Percentiles rank a stretch among this genome's conserved stretches.
phyloP scores from a whole-genome alignment of 768 basidiomycete species.

The Gautieria morchelliformis region DNA sequence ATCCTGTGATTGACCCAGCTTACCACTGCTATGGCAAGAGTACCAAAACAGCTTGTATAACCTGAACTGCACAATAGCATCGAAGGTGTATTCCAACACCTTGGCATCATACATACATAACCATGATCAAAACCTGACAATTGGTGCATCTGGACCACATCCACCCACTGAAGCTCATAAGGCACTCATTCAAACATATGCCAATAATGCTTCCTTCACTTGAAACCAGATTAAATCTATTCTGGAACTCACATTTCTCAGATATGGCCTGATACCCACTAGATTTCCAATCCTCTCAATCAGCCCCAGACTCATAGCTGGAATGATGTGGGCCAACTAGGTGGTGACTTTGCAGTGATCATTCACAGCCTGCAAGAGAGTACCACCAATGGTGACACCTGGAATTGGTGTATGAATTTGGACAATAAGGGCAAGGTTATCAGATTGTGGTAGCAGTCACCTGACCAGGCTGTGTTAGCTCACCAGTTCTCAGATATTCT shows the following conservation, averaged over 20 bases:
- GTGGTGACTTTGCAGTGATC: conserved; percentile 1
- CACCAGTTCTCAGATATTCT: not conserved
- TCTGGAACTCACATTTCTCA: conserved; percentile 5
- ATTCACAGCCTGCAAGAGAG: not conserved
- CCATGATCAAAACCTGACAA: conserved; percentile 14
- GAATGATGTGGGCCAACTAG: not conserved
- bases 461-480: not conserved
- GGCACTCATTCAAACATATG: conserved; percentile 7
- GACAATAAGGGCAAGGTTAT: conserved; percentile 13
- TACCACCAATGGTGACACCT: not conserved
- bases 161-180: not conserved
- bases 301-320: not conserved
- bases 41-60: no score
- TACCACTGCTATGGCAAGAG: no score
- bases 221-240: conserved; percentile 6
- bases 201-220: conserved; percentile 10
- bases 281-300: conserved; percentile 2
- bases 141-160: conserved; percentile 11
- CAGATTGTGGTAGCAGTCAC: not conserved
- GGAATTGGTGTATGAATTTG: conserved; percentile 11
- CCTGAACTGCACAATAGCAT: no score
- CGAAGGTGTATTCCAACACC: no score
- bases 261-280: not conserved
- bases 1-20: no score
- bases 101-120: conserved; percentile 12